Evolutionary conservation across 2,329 filamentous ascomycete species (phyloP), one percentile per base, ranked within the genome.

Genomic region (Ascochyta pisi): DNA sequence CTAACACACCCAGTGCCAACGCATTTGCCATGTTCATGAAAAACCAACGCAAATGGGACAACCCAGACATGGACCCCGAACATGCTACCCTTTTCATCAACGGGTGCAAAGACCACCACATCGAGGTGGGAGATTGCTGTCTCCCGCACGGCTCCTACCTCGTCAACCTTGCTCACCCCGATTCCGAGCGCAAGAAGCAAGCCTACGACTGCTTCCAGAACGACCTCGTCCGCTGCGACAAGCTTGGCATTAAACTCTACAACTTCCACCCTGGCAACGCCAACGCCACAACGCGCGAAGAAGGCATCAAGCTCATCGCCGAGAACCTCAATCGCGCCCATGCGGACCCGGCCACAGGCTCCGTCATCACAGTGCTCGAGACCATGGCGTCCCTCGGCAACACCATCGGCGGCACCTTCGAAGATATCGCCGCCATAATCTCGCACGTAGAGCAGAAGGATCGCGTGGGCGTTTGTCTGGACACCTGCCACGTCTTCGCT

Each of bases 231-330:
- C 87, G 95, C 9, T 98, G 95, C 75, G 90, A 96, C 70, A 82
- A 84, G 41, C 85, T 99, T 0, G 92, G 92, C 1, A 96, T 99
- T 68, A 83, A 79, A 59, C 83, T 97, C n/a, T 99, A 98, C 81
- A 99, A 99, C 77, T 98, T 99, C 79, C 95, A 99, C 73, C 95
- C 95, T 0, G 95, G 95, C 19, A 93, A 89, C 54, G 89, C 89
- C 1, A 89, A 76, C 38, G 76, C 89, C 53, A 87, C 88, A 42
- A 81, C 84, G 3, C 85, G 89, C 33, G 79, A 82, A 0, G 87
- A 86, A 19, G 93, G 93, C 3, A 88, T 96, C 54, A 81, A 78
- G 13, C 86, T 95, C 35, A 91, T 99, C 45, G 92, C 95, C 1
- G 80, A 83, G 38, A 89, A 93, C 67, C 83, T 99, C 45, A 97